Conservation (phyloP, 495 filamentous ascomycete species). For the Bathelium albidoporum region DNA sequence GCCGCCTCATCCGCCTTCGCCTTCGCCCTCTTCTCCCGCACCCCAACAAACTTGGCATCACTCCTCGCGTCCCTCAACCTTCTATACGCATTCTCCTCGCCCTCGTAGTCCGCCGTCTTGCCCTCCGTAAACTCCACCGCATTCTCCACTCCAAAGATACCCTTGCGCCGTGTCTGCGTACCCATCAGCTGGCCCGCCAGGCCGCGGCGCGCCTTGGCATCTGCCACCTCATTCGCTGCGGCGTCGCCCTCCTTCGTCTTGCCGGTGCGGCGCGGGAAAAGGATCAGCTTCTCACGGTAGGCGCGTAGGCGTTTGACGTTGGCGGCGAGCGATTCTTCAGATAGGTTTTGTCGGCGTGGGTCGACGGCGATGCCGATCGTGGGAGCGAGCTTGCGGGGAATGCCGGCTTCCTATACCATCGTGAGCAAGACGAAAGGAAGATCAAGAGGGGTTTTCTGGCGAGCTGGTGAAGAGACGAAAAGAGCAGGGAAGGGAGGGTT, state of each 20-base stretch:
- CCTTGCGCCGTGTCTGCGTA: conserved; percentile 15
- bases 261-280: conserved; percentile 93
- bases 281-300: conserved; percentile 87
- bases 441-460: no score
- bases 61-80: conserved; percentile 75
- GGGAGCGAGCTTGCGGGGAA: conserved; percentile 84
- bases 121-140: conserved; percentile 59
- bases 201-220: conserved; percentile 54
- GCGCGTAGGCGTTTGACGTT: conserved; percentile 95
- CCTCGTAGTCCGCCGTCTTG: conserved; percentile 64
- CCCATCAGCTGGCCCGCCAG: conserved; percentile 41
- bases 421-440: neutral
- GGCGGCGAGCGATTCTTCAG: conserved; percentile 77
- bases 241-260: conserved; percentile 85
- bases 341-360: conserved; percentile 91
- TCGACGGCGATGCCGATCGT: conserved; percentile 97
- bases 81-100: conserved; percentile 73
- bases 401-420: conserved; percentile 81
- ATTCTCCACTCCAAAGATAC: conserved; percentile 62
- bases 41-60: conserved; percentile 69
- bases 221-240: conserved; percentile 73
- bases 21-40: conserved; percentile 86
- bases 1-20: conserved; percentile 84
- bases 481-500: neutral
- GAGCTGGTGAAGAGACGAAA: no score